Evolutionary conservation across 352 stramenopile species (phyloP).

Genomic region (Pythium utonaiense): DNA sequence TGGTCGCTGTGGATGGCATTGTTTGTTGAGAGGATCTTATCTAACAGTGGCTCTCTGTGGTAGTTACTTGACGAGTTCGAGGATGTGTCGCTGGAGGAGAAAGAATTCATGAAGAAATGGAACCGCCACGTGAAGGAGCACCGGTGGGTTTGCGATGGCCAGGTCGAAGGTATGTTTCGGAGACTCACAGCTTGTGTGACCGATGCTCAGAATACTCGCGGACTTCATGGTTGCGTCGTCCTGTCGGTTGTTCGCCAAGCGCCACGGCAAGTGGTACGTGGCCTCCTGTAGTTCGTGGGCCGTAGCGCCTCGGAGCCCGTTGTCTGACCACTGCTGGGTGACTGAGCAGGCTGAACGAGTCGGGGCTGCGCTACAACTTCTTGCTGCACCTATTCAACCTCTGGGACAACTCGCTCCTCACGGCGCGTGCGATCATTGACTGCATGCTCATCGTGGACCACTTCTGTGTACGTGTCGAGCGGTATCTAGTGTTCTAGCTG

Average conservation of each 20-base stretch:
- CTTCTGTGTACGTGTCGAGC: conserved; percentile 11
- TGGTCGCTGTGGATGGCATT: too few species aligned
- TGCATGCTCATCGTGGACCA: conserved; percentile 87
- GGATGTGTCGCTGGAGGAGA: conserved; percentile 82
- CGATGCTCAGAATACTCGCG: conserved; percentile 57
- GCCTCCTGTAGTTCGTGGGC: not conserved
- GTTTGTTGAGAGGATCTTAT: conserved; percentile 8
- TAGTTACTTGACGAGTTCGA: conserved; percentile 86
- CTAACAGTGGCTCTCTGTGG: too few species aligned
- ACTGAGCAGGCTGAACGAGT: conserved; percentile 50
- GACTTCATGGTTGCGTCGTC: conserved; percentile 87
- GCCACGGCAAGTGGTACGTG: conserved; percentile 73
- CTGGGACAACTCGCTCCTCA: conserved; percentile 88
- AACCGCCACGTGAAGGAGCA: conserved; percentile 83
- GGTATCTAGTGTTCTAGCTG: not conserved
- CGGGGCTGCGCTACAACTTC: conserved; percentile 82
- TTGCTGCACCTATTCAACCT: conserved; percentile 88
- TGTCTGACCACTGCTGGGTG: not conserved
- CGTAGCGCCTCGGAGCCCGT: too few species aligned
- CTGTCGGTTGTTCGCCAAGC: conserved; percentile 82
- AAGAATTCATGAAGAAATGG: conserved; percentile 91
- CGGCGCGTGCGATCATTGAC: conserved; percentile 81
- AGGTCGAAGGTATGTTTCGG: too few species aligned
- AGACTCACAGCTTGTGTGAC: not conserved
- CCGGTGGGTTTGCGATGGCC: conserved; percentile 29